These are phyloP conservation scores for Diplotaxis tenuifolia DNA, from an alignment of 345 rosid species.

Conservation along the genomic window DNA sequence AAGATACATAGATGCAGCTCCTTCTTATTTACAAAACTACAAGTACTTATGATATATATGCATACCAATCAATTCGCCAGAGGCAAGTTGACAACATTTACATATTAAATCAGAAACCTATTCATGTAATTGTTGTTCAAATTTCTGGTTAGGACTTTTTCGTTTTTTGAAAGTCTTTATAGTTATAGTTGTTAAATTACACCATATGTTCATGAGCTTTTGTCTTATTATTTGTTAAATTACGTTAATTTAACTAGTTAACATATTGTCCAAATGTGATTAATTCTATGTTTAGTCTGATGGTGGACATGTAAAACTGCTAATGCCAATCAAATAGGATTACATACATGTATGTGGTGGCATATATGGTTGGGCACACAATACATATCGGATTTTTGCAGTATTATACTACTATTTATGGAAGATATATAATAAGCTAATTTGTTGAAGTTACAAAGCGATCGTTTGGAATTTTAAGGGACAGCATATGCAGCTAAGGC, in stretches of 20 bases:
- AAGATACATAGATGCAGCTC: neutral
- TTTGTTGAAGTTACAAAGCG: neutral
- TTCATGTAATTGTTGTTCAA: neutral
- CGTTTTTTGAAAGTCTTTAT: neutral
- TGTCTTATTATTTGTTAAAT: neutral
- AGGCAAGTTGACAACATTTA: neutral
- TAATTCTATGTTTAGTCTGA: neutral
- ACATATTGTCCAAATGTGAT: neutral
- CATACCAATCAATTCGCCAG: slow-evolving; percentile 4
- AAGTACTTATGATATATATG: neutral
- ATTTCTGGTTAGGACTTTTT: neutral
- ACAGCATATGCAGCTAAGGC: slow-evolving; percentile 37
- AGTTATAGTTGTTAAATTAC: neutral
- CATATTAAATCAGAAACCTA: neutral
- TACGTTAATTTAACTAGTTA: neutral
- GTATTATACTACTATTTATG: neutral
- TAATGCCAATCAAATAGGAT: neutral
- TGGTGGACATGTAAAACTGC: slow-evolving; percentile 1
- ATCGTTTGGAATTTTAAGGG: slow-evolving; percentile 11
- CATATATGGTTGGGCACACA: neutral
- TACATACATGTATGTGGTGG: no score
- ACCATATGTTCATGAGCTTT: neutral
- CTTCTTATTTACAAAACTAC: neutral
- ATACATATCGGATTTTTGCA: neutral
- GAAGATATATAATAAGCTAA: neutral